These are phyloP conservation scores for Toxicodendron radicans DNA, from an alignment of 345 rosid genomes.

Conservation along the genomic window DNA sequence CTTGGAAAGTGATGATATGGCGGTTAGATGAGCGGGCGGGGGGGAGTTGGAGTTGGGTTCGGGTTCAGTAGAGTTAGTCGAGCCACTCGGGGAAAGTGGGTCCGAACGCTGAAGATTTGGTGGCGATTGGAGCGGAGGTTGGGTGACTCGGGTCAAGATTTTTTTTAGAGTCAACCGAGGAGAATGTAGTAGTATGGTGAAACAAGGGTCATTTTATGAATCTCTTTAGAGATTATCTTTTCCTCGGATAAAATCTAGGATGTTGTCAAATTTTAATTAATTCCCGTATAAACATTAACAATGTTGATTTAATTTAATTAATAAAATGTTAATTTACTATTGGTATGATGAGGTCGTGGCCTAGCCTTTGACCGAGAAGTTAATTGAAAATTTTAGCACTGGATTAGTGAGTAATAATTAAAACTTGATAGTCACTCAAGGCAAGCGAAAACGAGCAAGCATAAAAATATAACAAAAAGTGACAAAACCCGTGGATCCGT, in stretches of 20 bases:
- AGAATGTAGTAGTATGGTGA: conserved; percentile 19
- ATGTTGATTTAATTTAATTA: too few relatives aligned
- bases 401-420: conserved; percentile 5
- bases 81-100: neutral
- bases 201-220: conserved; percentile 5
- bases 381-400: neutral
- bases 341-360: too few relatives aligned
- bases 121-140: neutral
- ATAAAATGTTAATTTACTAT: too few relatives aligned
- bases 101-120: conserved; percentile 24
- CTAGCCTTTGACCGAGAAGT: neutral
- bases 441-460: neutral
- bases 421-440: conserved; percentile 2
- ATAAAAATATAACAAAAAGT: conserved; percentile 8
- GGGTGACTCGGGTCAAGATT: neutral
- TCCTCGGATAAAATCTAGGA: conserved; percentile 2
- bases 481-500: neutral
- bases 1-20: neutral
- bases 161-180: conserved; percentile 15
- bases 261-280: neutral
- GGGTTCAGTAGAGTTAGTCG: too few relatives aligned
- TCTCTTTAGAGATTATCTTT: neutral
- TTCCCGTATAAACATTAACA: too few relatives aligned
- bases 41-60: neutral
- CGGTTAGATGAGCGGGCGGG: neutral